Base-by-base conservation (phyloP, 441 rosid genomes). In the Pelargonium exstipulatum region DNA sequence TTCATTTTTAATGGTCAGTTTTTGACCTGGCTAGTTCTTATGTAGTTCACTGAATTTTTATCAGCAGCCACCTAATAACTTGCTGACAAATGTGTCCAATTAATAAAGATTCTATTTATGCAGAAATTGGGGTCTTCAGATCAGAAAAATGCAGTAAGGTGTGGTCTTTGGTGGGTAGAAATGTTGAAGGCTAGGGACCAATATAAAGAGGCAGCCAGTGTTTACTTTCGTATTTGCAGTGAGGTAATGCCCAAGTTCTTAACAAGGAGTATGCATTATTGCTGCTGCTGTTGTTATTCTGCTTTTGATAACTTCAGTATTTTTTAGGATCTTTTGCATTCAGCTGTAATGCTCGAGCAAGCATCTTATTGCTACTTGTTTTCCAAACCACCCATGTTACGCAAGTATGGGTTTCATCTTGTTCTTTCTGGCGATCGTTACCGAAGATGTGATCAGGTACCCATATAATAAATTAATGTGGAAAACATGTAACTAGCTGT, bases 161-260 rank as follows among this genome's bases (percentile, higher is more conserved):
- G 98, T 77, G 99, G 98, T 69, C 97, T 95, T 77, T 92, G 98
- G 99, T 95, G 99, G 98, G 81, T 86, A 68, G 98, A 90, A 81
- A 92, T 95, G 98, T 73, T 95, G 69, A 92, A 92, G 88, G 77
- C 90, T 69, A 85, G 95, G 85, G 85, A 85, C 62, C 96, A 90
- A 73, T 77, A 78, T 79, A 92, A 89, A 86, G 99, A 92, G 77
- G 98, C 99, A 72, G 97, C 97, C 43, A 73, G 89, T 78, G 92
- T 95, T 78, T 95, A 87, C 87, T 90, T 95, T 68, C 96, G 96
- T 81, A 86, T 92, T 69, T 84, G 96, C 75, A 87, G 88, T 82
- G 99, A 95, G 92, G 99, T 95, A 80, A 78, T 78, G 78, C 66
- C 24, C 70, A 60, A 64, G 65, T 70, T 32, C 53, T 74, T 42